phyloP scores from a whole-genome alignment of 2,329 filamentous ascomycete species.

The Penicillium sp. region DNA sequence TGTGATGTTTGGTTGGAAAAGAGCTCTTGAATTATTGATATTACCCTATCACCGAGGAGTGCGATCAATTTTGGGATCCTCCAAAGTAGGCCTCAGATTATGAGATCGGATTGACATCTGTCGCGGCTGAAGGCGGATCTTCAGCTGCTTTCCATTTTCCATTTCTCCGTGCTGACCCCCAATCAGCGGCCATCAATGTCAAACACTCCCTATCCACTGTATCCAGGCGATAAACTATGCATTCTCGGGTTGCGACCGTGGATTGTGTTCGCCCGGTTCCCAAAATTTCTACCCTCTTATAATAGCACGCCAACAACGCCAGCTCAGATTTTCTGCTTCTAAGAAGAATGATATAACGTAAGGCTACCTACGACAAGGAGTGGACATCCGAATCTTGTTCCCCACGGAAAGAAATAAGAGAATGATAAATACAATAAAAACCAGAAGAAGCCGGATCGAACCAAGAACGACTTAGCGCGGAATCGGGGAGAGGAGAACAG shows the following conservation, averaged over 20 bases:
- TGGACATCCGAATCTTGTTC: too few relatives aligned
- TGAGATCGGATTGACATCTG: conserved; percentile 13
- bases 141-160: neutral
- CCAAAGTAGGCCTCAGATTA: neutral
- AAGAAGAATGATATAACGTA: neutral
- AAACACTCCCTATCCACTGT: neutral
- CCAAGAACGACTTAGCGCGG: conserved; percentile 8
- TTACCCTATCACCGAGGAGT: neutral
- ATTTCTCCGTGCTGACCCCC: neutral
- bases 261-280: neutral
- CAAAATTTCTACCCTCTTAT: neutral
- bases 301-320: neutral
- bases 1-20: too few relatives aligned
- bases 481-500: conserved; percentile 11
- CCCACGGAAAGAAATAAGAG: neutral
- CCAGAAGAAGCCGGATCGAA: conserved; percentile 5
- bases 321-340: neutral
- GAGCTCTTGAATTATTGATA: neutral
- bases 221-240: neutral
- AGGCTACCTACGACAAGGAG: neutral
- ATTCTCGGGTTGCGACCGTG: neutral
- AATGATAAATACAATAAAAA: conserved; percentile 10
- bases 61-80: neutral
- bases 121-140: conserved; percentile 2
- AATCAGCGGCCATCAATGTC: neutral